Base-by-base conservation (phyloP, 148 eudicot species). In the Dianthus caryophyllus region DNA sequence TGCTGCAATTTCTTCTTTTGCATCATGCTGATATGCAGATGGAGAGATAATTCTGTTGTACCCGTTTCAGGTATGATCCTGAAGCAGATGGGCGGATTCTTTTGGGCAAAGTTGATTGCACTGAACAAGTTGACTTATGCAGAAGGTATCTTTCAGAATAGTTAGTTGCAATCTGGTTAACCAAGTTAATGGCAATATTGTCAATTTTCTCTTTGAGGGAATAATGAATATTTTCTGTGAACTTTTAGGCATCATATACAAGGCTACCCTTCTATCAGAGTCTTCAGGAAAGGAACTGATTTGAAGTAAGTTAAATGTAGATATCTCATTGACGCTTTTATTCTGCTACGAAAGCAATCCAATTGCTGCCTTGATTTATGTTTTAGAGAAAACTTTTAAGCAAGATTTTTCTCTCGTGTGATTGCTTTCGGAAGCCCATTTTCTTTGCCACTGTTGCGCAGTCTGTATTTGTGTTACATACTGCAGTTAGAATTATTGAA, bases 211-310 rank as follows among this genome's bases (percentile, higher is more conserved):
- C 15, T 66, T 71, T 39, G 43, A 64, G 55, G 64, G 41, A 27
- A 65, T 75, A 63, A 77, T 44, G 65, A 41, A 68, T 29, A 58
- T 56, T 60, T 71, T 29, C 0, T 53, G 73, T n/a, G 44, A 33
- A 69, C 47, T 71, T 76, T 75, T 89, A 94, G 99, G 92, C 70
- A 94, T 79, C 97, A 94, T 77, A 79, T 94, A 65, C 99, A 94
- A 71, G 99, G 90, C 12, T 94, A 94, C 81, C 99, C 99, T 65
- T 90, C 99, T 46, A 84, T 94, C 71, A 87, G 99, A 75, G 89
- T 94, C 68, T 94, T 86, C 65, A 91, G 99, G 18, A 90, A 86
- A 84, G 97, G 97, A 76, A 85, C 76, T 33, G 92, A 90, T 75
- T 52, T 83, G 66, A 90, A 79, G 97, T 84, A 84, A 70, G 56